A percentile compares a stretch with the other conserved stretches of the same genome.
phyloP scores from a whole-genome alignment of 2,329 filamentous ascomycete species.

The Amesomyces nigricolor region DNA sequence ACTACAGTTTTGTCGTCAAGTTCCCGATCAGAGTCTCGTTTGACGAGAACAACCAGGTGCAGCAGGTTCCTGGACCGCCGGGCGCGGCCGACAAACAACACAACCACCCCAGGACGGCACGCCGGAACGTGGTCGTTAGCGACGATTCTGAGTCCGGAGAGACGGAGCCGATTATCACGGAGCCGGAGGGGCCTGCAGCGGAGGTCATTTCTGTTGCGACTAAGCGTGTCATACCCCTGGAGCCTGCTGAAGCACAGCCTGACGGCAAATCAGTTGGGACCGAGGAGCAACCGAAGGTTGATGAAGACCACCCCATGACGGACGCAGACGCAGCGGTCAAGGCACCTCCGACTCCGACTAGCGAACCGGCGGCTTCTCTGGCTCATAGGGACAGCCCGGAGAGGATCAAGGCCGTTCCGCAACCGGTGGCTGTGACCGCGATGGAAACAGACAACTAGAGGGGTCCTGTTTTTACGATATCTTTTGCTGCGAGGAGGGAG shows the following conservation, averaged over 20 bases:
- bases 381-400: constrained; percentile 59
- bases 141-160: constrained; percentile 24
- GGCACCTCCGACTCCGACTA: constrained; percentile 27
- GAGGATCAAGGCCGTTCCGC: constrained; percentile 40
- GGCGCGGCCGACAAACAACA: constrained; percentile 12
- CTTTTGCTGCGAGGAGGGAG: constrained; percentile 8
- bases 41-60: constrained; percentile 33
- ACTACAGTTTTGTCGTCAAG: constrained; percentile 66
- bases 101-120: constrained; percentile 21
- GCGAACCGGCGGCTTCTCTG: constrained; percentile 38
- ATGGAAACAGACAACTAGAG: not conserved
- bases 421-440: constrained; percentile 30
- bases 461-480: not conserved
- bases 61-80: constrained; percentile 28
- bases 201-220: constrained; percentile 25
- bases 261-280: not conserved
- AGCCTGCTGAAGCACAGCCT: not conserved
- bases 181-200: constrained; percentile 21
- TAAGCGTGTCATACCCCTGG: constrained; percentile 3
- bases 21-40: constrained; percentile 49
- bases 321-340: constrained; percentile 19
- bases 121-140: constrained; percentile 25
- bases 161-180: constrained; percentile 28
- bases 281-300: constrained; percentile 1
- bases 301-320: constrained; percentile 6